Evolutionary conservation across 73 alveolate genomes (phyloP).

Genomic region (Tetrahymena borealis): DNA sequence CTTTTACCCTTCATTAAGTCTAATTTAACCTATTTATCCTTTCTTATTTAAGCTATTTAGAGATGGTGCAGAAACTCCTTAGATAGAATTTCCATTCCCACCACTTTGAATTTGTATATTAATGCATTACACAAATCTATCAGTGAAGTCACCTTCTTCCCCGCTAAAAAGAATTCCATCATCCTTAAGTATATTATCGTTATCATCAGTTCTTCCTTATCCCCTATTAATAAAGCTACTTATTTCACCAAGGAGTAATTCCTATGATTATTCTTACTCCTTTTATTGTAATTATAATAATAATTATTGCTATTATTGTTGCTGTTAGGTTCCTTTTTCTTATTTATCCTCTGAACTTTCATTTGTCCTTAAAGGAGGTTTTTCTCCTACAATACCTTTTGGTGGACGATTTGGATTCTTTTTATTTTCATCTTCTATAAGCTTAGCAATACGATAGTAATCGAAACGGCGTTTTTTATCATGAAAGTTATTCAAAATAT

Average conservation of each 20-base stretch:
- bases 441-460: constrained; percentile 16
- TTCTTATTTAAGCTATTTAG: neutral
- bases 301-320: neutral
- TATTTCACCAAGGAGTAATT: neutral
- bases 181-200: neutral
- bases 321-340: neutral
- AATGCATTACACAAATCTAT: neutral
- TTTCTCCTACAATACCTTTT: constrained; percentile 31
- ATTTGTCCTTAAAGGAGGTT: neutral
- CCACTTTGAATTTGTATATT: neutral
- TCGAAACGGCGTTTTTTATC: constrained; percentile 31
- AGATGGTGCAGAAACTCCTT: neutral
- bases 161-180: neutral
- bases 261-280: neutral
- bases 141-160: neutral
- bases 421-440: constrained; percentile 29
- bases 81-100: neutral
- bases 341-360: neutral
- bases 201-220: neutral
- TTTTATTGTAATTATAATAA: neutral
- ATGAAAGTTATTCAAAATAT: constrained; percentile 24
- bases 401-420: constrained; percentile 37
- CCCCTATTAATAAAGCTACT: neutral
- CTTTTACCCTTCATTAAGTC: neutral
- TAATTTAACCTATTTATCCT: no score